These are phyloP conservation scores for Endoconidiophora polonica DNA, from an alignment of 2,329 filamentous ascomycete species.

Conservation along the genomic window DNA sequence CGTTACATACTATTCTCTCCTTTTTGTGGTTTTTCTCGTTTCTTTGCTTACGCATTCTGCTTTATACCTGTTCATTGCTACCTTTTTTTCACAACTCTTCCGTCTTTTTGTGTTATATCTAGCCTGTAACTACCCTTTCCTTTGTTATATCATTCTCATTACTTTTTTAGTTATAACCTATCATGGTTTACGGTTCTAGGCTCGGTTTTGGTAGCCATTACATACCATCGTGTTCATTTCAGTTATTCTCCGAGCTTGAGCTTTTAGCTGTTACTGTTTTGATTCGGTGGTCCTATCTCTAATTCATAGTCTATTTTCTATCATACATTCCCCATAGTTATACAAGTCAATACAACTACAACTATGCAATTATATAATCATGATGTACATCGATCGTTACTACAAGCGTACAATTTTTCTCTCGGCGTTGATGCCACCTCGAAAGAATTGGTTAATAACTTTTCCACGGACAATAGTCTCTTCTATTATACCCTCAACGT, in stretches of 20 bases:
- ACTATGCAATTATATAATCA: not conserved
- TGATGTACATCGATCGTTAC: not conserved
- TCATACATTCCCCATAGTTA: not conserved
- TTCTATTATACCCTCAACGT: slow-evolving; percentile 59
- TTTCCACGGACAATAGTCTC: slow-evolving; percentile 53
- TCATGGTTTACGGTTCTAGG: too few species aligned
- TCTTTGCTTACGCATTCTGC: not conserved
- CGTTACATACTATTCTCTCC: too few species aligned
- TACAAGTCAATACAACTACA: not conserved
- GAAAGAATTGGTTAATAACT: slow-evolving; percentile 53
- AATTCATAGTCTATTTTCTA: not conserved
- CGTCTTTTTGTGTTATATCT: not conserved
- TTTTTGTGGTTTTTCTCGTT: not conserved
- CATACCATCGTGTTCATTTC: too few species aligned
- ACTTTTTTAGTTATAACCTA: too few species aligned
- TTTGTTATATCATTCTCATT: too few species aligned
- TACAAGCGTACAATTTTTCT: slow-evolving; percentile 26
- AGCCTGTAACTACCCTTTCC: too few species aligned
- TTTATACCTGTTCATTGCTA: not conserved
- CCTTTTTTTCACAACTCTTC: too few species aligned
- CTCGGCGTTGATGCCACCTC: slow-evolving; percentile 46
- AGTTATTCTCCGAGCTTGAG: slow-evolving; percentile 2
- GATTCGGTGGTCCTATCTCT: not conserved
- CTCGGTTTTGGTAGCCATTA: too few species aligned
- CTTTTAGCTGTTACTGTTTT: not conserved